Conservation (phyloP, 1,139 yeast species). For the Waltiozyma solani region DNA sequence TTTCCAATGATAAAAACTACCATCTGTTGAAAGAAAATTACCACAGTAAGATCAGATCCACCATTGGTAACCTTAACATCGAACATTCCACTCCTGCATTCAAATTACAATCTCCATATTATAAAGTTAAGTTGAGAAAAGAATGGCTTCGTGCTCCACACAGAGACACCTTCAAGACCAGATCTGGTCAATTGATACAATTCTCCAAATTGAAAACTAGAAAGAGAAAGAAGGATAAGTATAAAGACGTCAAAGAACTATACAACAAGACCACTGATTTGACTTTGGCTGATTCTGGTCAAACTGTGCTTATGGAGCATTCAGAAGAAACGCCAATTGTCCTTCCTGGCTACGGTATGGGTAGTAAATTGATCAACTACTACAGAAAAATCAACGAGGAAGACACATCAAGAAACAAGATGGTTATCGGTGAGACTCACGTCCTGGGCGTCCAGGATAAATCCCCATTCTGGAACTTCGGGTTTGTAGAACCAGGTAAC, state of each 20-base stretch:
- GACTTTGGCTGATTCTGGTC: constrained; percentile 76
- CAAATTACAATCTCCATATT: constrained; percentile 83
- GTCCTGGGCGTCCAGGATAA: constrained; percentile 92
- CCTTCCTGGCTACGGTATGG: constrained; percentile 90
- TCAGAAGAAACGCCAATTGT: constrained; percentile 85
- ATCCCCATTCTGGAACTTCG: constrained; percentile 98
- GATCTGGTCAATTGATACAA: constrained; percentile 69
- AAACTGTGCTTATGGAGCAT: constrained; percentile 73
- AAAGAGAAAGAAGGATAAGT: constrained; percentile 84
- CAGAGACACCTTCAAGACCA: constrained; percentile 61
- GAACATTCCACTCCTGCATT: constrained; percentile 90
- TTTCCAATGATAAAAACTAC: constrained; percentile 84
- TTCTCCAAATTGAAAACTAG: constrained; percentile 73
- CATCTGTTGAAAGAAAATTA: constrained; percentile 77
- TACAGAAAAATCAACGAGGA: constrained; percentile 78
- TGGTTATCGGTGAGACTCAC: constrained; percentile 89
- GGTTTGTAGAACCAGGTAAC: constrained; percentile 91
- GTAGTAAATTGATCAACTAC: constrained; percentile 84
- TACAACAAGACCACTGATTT: constrained; percentile 66
- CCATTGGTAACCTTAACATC: constrained; percentile 81
- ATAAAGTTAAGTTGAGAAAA: constrained; percentile 66
- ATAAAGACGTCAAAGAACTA: constrained; percentile 67
- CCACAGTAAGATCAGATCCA: constrained; percentile 86
- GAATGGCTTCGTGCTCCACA: constrained; percentile 73
- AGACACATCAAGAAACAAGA: constrained; percentile 80